Evolutionary conservation across 805 yeast genomes (phyloP), one percentile per base, ranked within the genome.

Genomic region (Candida takata): DNA sequence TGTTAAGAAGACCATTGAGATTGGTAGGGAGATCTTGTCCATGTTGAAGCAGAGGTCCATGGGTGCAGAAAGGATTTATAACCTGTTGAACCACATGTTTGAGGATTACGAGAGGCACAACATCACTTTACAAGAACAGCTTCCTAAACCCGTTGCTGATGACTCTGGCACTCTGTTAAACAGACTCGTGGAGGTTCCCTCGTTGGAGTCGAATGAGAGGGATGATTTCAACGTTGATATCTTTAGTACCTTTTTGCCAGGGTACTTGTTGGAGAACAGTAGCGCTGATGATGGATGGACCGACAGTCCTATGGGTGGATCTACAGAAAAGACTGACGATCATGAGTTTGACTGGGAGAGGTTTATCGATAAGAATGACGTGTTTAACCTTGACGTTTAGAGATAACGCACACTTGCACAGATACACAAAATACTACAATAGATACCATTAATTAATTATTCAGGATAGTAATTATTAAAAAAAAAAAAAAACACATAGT

Each of bases 31-130:
- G 43, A 84, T 84, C 0, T 64, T 87, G 38, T 76, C 77, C 38
- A 65, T 69, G 27, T 65, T 87, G 52, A 84, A 83, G 49, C 81
- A 77, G 50, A 73, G 78, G 45, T 76, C 87, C 31, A 76, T 74
- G 56, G 80, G 95, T 8, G 92, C 95, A 0, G 69, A 72, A 41
- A 65, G 95, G 45, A 86, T 92, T 19, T 85, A 80, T 58, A 77
- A 79, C 48, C 71, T 87, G 36, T 66, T 86, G 54, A 84, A 84
- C 54, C 76, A 79, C 19, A 62, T 86, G 47, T 84, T 84, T 54
- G 90, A 84, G 51, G 84, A 79, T 53, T 66, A 84, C 50, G 84
- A 84, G 47, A 69, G 81, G 47, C 71, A 75, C 47, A 82, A 88
- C 8, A 80, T 84, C 2, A 69, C 61, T 25, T 47, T 64, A 4